Conservation (phyloP, 2,329 filamentous ascomycete genomes). For the Fusarium oxysporum region DNA sequence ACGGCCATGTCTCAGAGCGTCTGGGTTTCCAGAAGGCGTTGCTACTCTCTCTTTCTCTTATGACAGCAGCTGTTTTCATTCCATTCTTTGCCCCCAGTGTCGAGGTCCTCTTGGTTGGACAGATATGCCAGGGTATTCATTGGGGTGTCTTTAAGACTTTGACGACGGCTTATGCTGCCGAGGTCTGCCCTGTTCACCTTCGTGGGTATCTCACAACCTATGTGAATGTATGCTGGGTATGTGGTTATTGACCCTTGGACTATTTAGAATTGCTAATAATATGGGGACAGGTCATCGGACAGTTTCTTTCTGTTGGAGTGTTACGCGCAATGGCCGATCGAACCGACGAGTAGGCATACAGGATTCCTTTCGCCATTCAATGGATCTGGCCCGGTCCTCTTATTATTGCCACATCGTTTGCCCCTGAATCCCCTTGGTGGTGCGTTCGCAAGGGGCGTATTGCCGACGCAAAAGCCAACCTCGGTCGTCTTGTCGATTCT, state of each 20-base stretch:
- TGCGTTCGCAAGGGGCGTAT: background rate
- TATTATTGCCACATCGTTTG: background rate
- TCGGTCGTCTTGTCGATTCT: background rate
- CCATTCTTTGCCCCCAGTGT: constrained; percentile 50
- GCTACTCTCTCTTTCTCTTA: constrained; percentile 55
- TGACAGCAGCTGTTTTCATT: constrained; percentile 44
- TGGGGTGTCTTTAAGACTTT: constrained; percentile 57
- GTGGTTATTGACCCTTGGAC: too few species aligned
- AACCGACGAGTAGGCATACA: background rate
- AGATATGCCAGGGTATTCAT: constrained; percentile 57
- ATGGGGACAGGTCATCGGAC: background rate
- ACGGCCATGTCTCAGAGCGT: constrained; percentile 20
- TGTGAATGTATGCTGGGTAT: constrained; percentile 56
- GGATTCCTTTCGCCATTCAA: background rate
- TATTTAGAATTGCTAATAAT: background rate
- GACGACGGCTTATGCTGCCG: constrained; percentile 56
- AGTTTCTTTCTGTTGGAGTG: background rate
- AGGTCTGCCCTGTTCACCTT: constrained; percentile 55
- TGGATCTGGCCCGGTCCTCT: background rate
- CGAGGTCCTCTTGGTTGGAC: constrained; percentile 55
- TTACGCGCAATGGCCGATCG: background rate
- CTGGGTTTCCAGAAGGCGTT: constrained; percentile 59
- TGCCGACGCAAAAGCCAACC: background rate
- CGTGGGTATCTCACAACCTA: constrained; percentile 55
- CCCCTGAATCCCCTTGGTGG: background rate